A percentile compares a stretch with the other conserved stretches of the same genome.
phyloP scores from a whole-genome alignment of 2,329 filamentous ascomycete species.

The Colletotrichum magnum region DNA sequence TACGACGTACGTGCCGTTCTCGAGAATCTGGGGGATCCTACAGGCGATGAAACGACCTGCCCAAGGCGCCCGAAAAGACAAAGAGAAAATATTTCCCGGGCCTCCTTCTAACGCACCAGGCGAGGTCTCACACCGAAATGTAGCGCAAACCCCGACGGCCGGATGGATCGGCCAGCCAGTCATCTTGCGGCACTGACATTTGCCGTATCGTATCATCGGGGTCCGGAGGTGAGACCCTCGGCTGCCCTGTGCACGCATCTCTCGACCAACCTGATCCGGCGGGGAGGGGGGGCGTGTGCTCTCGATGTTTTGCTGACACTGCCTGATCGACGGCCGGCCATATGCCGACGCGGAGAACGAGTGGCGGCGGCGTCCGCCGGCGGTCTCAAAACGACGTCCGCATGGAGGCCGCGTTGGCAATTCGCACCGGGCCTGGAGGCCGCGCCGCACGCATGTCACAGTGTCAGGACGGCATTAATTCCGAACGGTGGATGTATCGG shows the following conservation, averaged over 20 bases:
- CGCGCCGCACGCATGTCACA: not conserved
- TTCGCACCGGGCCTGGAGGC: not conserved
- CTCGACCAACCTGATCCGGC: not conserved
- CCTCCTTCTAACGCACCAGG: slow-evolving; percentile 7
- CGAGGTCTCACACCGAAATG: too few relatives aligned
- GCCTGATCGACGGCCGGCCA: slow-evolving; percentile 18
- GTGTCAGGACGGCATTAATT: slow-evolving; percentile 4
- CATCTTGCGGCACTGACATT: slow-evolving; percentile 28
- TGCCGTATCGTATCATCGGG: slow-evolving; percentile 35
- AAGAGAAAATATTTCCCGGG: slow-evolving; percentile 3
- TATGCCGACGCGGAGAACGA: slow-evolving; percentile 18
- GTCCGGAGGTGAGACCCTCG: slow-evolving; percentile 25
- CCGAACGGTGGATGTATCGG: slow-evolving; percentile 12
- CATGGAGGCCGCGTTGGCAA: slow-evolving; percentile 8
- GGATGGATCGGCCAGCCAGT: slow-evolving; percentile 36
- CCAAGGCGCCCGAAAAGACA: slow-evolving; percentile 23
- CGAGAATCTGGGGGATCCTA: not conserved
- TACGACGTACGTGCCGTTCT: too few relatives aligned
- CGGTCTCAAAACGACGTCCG: not conserved
- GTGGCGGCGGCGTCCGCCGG: slow-evolving; percentile 2
- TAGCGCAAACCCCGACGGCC: slow-evolving; percentile 20
- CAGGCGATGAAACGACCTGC: slow-evolving; percentile 25
- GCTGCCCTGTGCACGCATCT: slow-evolving; percentile 27
- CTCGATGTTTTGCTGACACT: not conserved
- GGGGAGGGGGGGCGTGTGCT: not conserved